Evolutionary conservation across 176 grass and related monocot genomes (phyloP).

Genomic region (barley (Hordeum vulgare)): DNA sequence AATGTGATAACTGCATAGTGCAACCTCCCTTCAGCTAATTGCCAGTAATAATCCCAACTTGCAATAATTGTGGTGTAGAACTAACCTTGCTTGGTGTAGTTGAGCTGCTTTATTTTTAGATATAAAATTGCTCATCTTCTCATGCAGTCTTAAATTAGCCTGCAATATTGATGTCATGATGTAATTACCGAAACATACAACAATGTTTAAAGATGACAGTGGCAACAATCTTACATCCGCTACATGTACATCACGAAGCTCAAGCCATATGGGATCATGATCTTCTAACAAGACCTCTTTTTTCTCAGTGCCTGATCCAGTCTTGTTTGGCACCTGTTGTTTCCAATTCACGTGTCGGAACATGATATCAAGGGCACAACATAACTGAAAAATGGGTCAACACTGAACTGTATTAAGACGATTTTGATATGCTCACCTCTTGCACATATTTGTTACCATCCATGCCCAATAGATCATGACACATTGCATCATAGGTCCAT

Average conservation of each 20-base stretch:
- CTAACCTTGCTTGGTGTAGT: constrained; percentile 59
- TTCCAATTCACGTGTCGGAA: constrained; percentile 2
- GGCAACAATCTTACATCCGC: constrained; percentile 54
- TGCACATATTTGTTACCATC: constrained; percentile 95
- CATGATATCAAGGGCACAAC: background rate
- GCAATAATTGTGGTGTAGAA: background rate
- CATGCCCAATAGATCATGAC: constrained; percentile 85
- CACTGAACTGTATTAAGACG: background rate
- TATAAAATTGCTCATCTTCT: constrained; percentile 84
- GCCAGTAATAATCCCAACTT: background rate
- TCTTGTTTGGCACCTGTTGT: constrained; percentile 61
- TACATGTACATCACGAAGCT: constrained; percentile 77
- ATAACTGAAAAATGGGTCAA: background rate
- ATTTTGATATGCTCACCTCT: constrained; percentile 44
- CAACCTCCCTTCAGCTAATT: background rate
- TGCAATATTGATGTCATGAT: constrained; percentile 25
- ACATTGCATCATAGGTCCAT: constrained; percentile 99
- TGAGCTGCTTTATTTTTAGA: constrained; percentile 93
- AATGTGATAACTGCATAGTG: background rate
- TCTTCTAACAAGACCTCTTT: constrained; percentile 89
- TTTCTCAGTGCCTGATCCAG: constrained; percentile 52
- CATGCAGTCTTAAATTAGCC: constrained; percentile 74
- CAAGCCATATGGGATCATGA: constrained; percentile 95
- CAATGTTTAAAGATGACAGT: constrained; percentile 2
- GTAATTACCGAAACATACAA: background rate